Evolutionary conservation across 805 yeast genomes (phyloP), one percentile per base, ranked within the genome.

Genomic region (Teunomyces kruisii): DNA sequence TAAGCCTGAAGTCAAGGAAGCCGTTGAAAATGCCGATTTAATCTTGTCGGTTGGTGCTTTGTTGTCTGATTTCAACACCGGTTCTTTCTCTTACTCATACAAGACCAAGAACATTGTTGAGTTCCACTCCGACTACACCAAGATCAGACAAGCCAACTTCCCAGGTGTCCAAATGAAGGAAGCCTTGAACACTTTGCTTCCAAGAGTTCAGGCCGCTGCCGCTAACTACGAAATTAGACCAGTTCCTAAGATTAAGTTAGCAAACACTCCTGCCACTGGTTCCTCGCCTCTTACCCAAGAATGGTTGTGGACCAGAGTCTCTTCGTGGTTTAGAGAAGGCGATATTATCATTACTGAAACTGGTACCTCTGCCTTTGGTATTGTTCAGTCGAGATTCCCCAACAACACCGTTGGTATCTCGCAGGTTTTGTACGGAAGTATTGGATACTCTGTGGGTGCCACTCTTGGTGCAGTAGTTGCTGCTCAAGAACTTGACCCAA

Each of bases 21-120:
- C 83, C 31, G 90, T 86, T 46, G 92, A 86, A 66, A 62, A 77
- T 35, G 76, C 91, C 35, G 96, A 88, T 68, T 75, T 87, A 65
- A 76, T 88, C 46, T 65, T 88, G 49, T 83, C 92, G 28, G 78
- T 87, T 55, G 96, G 96, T 67, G 91, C 90, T 42, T 71, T 88
- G 62, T 72, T 88, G 61, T 86, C 94, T 42, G 96, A 88, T 68
- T 88, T 85, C 81, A 88, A 88, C 78, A 88, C 96, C 40, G 96
- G 96, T 62, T 85, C 95, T 15, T 84, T 84, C 75, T 81, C 89
- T 30, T 84, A 84, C 71, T 77, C 84, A 46, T 83, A 83, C 74
- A 77, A 80, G 66, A 84, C 91, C 56, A 81, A 78, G 67, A 84
- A 84, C 71, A 78, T 84, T 58, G 79, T 84, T 53, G 91, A 84